These are phyloP conservation scores for Phytophthora pistaciae DNA, from an alignment of 352 stramenopile species.

Conservation along the genomic window DNA sequence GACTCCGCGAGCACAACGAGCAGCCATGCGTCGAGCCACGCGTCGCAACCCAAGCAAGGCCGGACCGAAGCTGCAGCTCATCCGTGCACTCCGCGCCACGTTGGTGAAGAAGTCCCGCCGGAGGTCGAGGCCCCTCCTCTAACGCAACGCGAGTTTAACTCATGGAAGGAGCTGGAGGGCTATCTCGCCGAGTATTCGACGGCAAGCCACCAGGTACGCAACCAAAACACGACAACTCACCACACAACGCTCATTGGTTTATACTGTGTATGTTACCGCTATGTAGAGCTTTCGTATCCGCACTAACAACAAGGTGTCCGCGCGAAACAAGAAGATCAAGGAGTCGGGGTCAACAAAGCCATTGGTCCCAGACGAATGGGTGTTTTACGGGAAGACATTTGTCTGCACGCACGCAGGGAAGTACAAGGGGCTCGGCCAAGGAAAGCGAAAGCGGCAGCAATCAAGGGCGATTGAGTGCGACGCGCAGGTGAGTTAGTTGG, in stretches of 20 bases:
- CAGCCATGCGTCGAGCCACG: neutral
- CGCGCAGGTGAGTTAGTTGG: slow-evolving; percentile 16
- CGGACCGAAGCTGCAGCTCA: neutral
- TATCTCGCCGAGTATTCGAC: neutral
- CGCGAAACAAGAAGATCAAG: slow-evolving; percentile 10
- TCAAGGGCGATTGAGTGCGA: slow-evolving; percentile 9
- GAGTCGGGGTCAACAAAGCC: neutral
- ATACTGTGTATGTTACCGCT: neutral
- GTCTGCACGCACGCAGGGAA: slow-evolving; percentile 20
- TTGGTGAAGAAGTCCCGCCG: neutral
- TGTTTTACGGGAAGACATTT: slow-evolving; percentile 17
- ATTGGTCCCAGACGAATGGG: slow-evolving; percentile 9
- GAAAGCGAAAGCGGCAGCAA: slow-evolving; percentile 12
- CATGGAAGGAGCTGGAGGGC: neutral
- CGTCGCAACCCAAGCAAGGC: neutral
- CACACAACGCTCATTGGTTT: neutral
- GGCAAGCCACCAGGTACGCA: slow-evolving; percentile 11
- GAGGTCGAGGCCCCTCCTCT: neutral
- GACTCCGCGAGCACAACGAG: neutral
- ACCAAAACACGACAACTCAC: neutral
- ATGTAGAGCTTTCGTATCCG: slow-evolving; percentile 10
- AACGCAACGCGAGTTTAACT: neutral
- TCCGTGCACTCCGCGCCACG: neutral
- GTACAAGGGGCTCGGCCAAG: slow-evolving; percentile 14
- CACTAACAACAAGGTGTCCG: slow-evolving; percentile 13